Base-by-base conservation (phyloP, 805 yeast species). In the Peterozyma toletana region DNA sequence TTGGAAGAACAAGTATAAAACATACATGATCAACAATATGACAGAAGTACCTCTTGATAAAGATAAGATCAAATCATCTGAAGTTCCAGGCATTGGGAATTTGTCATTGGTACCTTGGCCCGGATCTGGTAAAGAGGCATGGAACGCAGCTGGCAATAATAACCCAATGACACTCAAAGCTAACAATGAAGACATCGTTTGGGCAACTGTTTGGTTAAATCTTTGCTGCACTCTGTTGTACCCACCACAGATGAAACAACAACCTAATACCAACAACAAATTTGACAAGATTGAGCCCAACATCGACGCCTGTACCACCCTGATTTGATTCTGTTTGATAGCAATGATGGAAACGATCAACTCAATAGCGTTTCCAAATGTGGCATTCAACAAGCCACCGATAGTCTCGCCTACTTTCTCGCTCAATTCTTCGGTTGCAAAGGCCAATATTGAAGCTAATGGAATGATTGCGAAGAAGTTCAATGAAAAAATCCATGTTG, bases 341-440 rank as follows among this genome's bases (percentile, higher is more conserved):
- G 99, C 99, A 53, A 93, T 88, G 27, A 93, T 70, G 1, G 96
- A 86, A 33, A 93, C 98, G 62, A 93, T 93, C 48, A 93, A 78
- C 67, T 93, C 99, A 17, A 93, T 96, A 2, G 98, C 98, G 62
- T 93, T 93, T 47, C 99, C 99, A 60, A 93, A 87, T 9, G 98
- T 90, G 2, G 99, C 99, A 65, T 93, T 93, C 56, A 93, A 71
- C 50, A 93, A 71, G 0, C 98, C 98, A 11, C 99, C 98, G 18
- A 91, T 52, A 9, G 97, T 90, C 56, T 88, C 86, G 48, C 98
- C 97, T 31, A 88, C 88, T 50, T 84, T 81, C 46, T 78, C 86
- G 37, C 96, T 79, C 45, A 93, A 71, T 56, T 89, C 95, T 62
- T 93, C 99, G 4, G 99, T 93, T 35, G 96, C 95, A 65, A 73